Evolutionary conservation across 192 early-diverging fungal species (phyloP).

Genomic region (Podila epigama): DNA sequence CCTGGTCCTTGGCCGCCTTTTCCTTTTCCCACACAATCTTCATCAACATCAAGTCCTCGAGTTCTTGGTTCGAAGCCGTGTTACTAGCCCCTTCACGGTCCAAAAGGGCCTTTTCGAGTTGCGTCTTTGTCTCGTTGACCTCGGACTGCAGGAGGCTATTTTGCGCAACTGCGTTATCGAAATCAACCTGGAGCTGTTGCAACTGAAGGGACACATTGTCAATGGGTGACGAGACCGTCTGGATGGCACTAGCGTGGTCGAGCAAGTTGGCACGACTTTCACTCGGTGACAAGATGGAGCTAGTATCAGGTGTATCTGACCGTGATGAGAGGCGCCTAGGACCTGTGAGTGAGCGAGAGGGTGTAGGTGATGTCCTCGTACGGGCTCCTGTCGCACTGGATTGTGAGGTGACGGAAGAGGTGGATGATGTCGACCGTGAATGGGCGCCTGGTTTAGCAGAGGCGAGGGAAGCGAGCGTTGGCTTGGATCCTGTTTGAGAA

Average conservation of each 20-base stretch:
- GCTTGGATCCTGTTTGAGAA: conserved; percentile 18
- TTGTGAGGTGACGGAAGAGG: conserved; percentile 42
- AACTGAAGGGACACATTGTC: conserved; percentile 37
- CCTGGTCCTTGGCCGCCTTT: conserved; percentile 48
- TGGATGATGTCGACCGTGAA: conserved; percentile 32
- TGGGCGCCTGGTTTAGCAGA: conserved; percentile 11
- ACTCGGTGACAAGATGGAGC: conserved; percentile 15
- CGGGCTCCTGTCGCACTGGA: conserved; percentile 20
- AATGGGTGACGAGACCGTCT: conserved; percentile 9
- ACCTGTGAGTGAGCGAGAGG: conserved; percentile 19
- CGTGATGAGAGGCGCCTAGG: conserved; percentile 31
- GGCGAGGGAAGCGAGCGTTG: conserved; percentile 6
- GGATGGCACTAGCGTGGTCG: conserved; percentile 35
- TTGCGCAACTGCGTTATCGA: conserved; percentile 75
- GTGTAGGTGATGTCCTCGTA: conserved; percentile 27
- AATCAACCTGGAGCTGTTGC: conserved; percentile 68
- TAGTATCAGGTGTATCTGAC: conserved; percentile 32
- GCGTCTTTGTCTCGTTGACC: conserved; percentile 66
- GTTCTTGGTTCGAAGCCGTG: conserved; percentile 26
- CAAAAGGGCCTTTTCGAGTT: conserved; percentile 52
- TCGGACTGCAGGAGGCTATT: conserved; percentile 74
- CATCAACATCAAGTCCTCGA: conserved; percentile 40
- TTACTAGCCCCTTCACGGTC: conserved; percentile 16
- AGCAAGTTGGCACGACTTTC: conserved; percentile 28
- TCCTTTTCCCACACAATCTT: conserved; percentile 44